Evolutionary conservation across 2,329 filamentous ascomycete genomes (phyloP), one percentile per base, ranked within the genome.

Genomic region (Cercospora citrullina): DNA sequence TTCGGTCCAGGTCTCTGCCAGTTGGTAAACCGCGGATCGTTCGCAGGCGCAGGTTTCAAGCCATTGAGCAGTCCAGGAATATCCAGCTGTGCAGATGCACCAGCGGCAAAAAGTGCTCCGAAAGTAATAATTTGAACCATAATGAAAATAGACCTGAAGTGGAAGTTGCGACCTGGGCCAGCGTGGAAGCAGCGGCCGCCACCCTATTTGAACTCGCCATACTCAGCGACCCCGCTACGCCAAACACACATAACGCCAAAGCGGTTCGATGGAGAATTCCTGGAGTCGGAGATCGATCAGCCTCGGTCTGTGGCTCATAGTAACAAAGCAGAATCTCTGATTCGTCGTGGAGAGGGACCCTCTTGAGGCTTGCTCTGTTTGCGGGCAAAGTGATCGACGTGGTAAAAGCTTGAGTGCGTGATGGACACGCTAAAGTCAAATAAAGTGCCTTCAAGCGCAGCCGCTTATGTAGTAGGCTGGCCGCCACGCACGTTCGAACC

Each of bases 11-110:
- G 74, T 26, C 70, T 65, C n/a, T 57, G 42, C 63, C 69, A 76
- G 23, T 72, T 71, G 10, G 74, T 75, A 67, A 75, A 76, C 6
- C 74, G 69, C 9, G 73, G 67, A 58, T 76, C 75, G 39, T 64
- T 64, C 3, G 65, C 71, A 3, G 73, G 64, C 9, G 75, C 73
- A 65, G 75, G 74, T 31, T 63, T 71, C 48, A 75, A 65, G 53
- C 73, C 68, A 12, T 59, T 48, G 3, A 76, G 72, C 23, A 76
- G 68, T 23, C 51, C 60, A 12, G 60, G 48, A 63, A 72, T 69
- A 48, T 71, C 21, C 55, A 68, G 48, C 42, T 67, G 62, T 60
- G 63, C 70, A 26, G 48, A 62, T 1, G 62, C 63, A n/a, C 36
- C 58, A 45, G 64, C 63, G 18, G 59, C 48, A 26, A 62, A 45